phyloP scores from a whole-genome alignment of 2,329 filamentous ascomycete species.

The Colletotrichum falcatum region DNA sequence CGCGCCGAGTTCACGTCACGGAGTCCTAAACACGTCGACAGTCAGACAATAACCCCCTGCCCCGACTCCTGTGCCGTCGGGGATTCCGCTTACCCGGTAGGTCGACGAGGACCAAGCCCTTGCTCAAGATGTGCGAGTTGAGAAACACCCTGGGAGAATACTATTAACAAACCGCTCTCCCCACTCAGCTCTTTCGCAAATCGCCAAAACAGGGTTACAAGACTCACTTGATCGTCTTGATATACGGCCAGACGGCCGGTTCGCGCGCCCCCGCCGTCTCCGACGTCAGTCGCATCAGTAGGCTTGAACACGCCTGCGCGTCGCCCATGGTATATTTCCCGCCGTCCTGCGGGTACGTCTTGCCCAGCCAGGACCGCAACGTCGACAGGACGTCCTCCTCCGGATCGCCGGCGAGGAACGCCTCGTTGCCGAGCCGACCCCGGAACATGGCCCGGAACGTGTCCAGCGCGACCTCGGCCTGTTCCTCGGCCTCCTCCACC shows the following conservation, averaged over 20 bases:
- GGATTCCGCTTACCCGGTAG: conserved; percentile 56
- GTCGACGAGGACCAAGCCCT: conserved; percentile 61
- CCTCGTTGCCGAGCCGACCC: conserved; percentile 41
- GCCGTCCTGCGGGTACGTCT: conserved; percentile 31
- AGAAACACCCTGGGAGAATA: conserved; percentile 53
- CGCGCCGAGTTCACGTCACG: conserved; percentile 60
- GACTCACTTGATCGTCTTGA: conserved; percentile 56
- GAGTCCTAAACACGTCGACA: conserved; percentile 50
- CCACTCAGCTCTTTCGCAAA: neutral
- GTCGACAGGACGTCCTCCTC: conserved; percentile 42
- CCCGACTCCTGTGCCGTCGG: neutral
- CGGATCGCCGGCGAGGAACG: conserved; percentile 39
- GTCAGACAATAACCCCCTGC: neutral
- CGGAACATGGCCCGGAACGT: conserved; percentile 55
- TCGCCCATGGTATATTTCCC: conserved; percentile 19
- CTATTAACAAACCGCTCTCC: conserved; percentile 32
- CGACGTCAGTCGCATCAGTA: conserved; percentile 54
- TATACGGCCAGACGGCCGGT: conserved; percentile 57
- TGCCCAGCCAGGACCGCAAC: conserved; percentile 44
- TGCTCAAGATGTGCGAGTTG: conserved; percentile 60
- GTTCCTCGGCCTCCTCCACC: conserved; percentile 45
- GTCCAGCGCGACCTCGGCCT: conserved; percentile 50
- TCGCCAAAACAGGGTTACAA: neutral
- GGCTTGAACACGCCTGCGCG: conserved; percentile 49
- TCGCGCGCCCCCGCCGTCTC: conserved; percentile 43